Evolutionary conservation across 495 filamentous ascomycete species (phyloP), one percentile per base, ranked within the genome.

Genomic region (Physcia stellaris): DNA sequence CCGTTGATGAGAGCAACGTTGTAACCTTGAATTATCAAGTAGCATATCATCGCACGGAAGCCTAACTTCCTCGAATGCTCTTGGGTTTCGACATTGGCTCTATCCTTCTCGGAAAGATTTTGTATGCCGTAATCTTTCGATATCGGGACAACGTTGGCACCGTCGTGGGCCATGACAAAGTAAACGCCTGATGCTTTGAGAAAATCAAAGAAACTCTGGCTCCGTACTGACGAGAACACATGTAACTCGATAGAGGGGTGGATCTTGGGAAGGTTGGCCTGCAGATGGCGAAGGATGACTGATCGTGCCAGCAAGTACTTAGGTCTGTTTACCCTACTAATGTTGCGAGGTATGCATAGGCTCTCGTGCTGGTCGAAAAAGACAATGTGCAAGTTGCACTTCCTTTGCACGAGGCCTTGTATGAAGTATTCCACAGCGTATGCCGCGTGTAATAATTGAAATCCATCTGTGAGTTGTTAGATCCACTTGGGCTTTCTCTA

Each of bases 131-230:
- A n/a, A n/a, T n/a, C n/a, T n/a, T n/a, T n/a, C n/a, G n/a, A n/a
- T n/a, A n/a, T n/a, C n/a, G n/a, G n/a, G n/a, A n/a, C n/a, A n/a
- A 36, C 22, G 32, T 34, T 45, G 0, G 65, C 65, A 6, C 71
- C 75, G 53, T 80, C 74, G 37, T 82, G 75, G 24, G 71, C 71
- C 69, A 85, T 74, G n/a, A 83, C 50, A 42, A 86, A 80, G 51
- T 77, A 77, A 6, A 70, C 58, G 1, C 68, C 67, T 1, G 62
- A 57, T 0, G 45, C 37, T 10, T 50, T 39, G 1, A 85, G 57
- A 52, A 80, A 79, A 1, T 60, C 39, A 7, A 48, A 32, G 50
- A 84, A 84, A 1, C 51, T 51, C 1, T 38, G 26, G 31, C 66
- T 63, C 18, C 50, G 35, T 6, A 67, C 48, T 10, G 61, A 66